phyloP scores from a whole-genome alignment of 2,329 filamentous ascomycete species.

The Zymoseptoria ardabiliae region DNA sequence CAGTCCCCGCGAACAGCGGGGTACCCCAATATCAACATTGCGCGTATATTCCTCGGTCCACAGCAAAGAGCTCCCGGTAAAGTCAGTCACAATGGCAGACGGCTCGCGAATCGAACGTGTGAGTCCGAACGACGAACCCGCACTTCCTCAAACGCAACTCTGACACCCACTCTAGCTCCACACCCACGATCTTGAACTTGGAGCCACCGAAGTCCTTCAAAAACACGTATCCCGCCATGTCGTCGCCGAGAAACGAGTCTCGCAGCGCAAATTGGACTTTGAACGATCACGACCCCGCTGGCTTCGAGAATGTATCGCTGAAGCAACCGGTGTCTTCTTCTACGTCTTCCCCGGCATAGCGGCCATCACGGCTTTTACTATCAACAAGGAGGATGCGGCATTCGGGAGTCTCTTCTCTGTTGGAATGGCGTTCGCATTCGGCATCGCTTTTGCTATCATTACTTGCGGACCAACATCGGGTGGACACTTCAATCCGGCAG shows the following conservation, averaged over 20 bases:
- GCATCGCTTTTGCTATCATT: slow-evolving; percentile 54
- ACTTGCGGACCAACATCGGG: slow-evolving; percentile 48
- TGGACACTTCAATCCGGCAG: slow-evolving; percentile 30
- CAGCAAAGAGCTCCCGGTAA: neutral
- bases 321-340: slow-evolving; percentile 51
- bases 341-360: slow-evolving; percentile 43
- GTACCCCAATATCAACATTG: neutral
- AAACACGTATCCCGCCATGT: slow-evolving; percentile 45
- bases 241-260: slow-evolving; percentile 44
- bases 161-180: slow-evolving; percentile 11
- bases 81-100: neutral
- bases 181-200: slow-evolving; percentile 41
- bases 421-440: slow-evolving; percentile 49
- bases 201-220: slow-evolving; percentile 48
- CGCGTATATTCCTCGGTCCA: neutral
- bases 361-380: slow-evolving; percentile 45
- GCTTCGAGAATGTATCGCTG: slow-evolving; percentile 49
- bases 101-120: neutral
- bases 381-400: slow-evolving; percentile 37
- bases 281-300: slow-evolving; percentile 47
- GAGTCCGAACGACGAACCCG: neutral
- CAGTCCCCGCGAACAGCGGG: no score
- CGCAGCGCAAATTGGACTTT: slow-evolving; percentile 48
- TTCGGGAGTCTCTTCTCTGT: slow-evolving; percentile 51
- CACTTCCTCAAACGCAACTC: neutral